Percentiles rank a stretch among this genome's conserved stretches.
phyloP scores from a whole-genome alignment of 345 rosid species.

The Heritiera littoralis region DNA sequence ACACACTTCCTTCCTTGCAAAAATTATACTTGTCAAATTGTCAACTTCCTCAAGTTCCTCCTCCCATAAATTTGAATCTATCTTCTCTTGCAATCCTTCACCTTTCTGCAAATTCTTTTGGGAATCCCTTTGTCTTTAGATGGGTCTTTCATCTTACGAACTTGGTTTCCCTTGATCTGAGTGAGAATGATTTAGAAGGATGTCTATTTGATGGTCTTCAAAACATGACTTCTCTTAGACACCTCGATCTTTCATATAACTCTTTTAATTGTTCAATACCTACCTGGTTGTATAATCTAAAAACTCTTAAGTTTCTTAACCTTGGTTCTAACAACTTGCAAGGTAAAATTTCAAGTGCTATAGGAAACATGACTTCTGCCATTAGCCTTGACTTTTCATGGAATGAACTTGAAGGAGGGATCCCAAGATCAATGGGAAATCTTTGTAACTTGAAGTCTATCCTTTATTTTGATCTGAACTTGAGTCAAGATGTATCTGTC shows the following conservation, averaged over 20 bases:
- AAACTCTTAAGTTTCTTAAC: not conserved
- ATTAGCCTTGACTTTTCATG: not conserved
- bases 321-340: not conserved
- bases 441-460: conserved; percentile 2
- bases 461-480: not conserved
- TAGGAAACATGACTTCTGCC: conserved; percentile 15
- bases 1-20: no score
- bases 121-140: no score
- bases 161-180: no score
- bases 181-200: no score
- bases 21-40: no score
- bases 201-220: no score
- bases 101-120: no score
- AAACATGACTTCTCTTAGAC: conserved; percentile 21
- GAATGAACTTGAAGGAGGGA: not conserved
- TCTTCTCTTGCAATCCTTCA: no score
- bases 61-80: no score
- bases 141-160: no score
- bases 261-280: conserved; percentile 45
- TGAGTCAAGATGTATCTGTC: conserved; percentile 2
- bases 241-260: conserved; percentile 46
- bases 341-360: not conserved
- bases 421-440: not conserved
- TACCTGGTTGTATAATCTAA: conserved; percentile 26
- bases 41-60: no score